Evolutionary conservation across 495 filamentous ascomycete genomes (phyloP).

Genomic region (Hyaloscypha finlandica): DNA sequence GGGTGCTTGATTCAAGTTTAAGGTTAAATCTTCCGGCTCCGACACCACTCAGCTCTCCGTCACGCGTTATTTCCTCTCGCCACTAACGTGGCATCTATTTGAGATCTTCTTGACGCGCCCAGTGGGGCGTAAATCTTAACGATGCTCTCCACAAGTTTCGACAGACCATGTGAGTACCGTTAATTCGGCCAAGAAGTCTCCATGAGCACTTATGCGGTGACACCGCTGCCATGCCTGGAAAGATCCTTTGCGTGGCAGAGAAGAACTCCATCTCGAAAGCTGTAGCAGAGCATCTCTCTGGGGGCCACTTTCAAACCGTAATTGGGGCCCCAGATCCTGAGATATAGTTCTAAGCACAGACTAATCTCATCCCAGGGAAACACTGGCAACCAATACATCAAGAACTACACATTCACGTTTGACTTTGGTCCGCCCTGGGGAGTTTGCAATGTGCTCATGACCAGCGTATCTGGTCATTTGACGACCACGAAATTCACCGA

Average conservation of each 20-base stretch:
- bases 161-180: neutral
- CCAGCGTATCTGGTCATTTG: constrained; percentile 85
- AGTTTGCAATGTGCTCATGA: constrained; percentile 83
- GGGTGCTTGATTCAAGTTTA: neutral
- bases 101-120: neutral
- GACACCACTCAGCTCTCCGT: neutral
- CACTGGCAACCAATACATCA: constrained; percentile 74
- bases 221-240: constrained; percentile 24
- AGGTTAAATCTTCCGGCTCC: neutral
- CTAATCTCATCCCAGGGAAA: constrained; percentile 45
- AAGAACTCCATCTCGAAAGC: constrained; percentile 96
- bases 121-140: neutral
- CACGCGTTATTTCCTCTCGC: neutral
- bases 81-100: neutral
- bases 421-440: constrained; percentile 84
- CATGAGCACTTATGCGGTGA: neutral
- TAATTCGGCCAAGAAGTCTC: neutral
- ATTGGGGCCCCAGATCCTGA: constrained; percentile 34
- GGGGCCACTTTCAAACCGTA: constrained; percentile 70
- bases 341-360: constrained; percentile 29
- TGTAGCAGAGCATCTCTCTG: constrained; percentile 84
- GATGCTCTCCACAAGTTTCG: neutral
- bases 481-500: constrained; percentile 69
- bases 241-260: constrained; percentile 87
- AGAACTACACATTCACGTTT: constrained; percentile 93